Percentiles rank a stretch among this genome's conserved stretches.
Conservation (phyloP, 2,329 filamentous ascomycete species). For the Apiospora arundinis region DNA sequence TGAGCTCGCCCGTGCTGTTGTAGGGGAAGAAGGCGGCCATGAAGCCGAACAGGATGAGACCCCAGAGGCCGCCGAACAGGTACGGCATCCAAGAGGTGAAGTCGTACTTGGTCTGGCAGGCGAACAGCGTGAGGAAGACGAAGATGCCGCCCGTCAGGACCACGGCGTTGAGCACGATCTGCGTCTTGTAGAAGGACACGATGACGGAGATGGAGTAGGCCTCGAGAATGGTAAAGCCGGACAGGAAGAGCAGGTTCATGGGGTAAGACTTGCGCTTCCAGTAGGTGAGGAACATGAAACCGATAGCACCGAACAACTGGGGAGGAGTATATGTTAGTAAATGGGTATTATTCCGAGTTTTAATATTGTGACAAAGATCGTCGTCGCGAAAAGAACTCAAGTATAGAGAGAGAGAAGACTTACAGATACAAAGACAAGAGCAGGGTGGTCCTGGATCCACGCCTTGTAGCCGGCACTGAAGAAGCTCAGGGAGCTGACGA, state of each 20-base stretch:
- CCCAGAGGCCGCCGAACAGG: slow-evolving; percentile 89
- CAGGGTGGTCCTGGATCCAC: slow-evolving; percentile 87
- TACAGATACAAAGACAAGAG: slow-evolving; percentile 84
- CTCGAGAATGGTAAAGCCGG: slow-evolving; percentile 87
- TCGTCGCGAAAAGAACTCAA: not conserved
- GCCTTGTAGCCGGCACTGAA: slow-evolving; percentile 77
- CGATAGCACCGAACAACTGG: slow-evolving; percentile 78
- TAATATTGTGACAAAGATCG: not conserved
- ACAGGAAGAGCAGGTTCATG: slow-evolving; percentile 90
- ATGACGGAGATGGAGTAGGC: slow-evolving; percentile 93
- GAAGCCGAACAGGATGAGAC: slow-evolving; percentile 89
- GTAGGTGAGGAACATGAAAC: slow-evolving; percentile 85
- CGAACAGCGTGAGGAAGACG: slow-evolving; percentile 81
- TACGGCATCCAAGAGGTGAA: slow-evolving; percentile 98
- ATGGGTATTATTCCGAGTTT: not conserved
- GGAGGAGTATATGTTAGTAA: not conserved
- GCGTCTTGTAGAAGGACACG: slow-evolving; percentile 85
- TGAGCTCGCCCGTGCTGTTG: slow-evolving; percentile 80
- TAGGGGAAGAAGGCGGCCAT: slow-evolving; percentile 89
- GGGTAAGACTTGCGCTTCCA: slow-evolving; percentile 98
- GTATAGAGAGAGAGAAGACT: slow-evolving; percentile 35
- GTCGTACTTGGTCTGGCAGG: slow-evolving; percentile 97
- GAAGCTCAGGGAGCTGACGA: slow-evolving; percentile 84
- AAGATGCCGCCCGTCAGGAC: slow-evolving; percentile 87
- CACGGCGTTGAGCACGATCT: slow-evolving; percentile 88